Percentiles rank a stretch among this genome's conserved stretches.
phyloP scores from a whole-genome alignment of 2,329 filamentous ascomycete genomes.

The Microsporum audouinii region DNA sequence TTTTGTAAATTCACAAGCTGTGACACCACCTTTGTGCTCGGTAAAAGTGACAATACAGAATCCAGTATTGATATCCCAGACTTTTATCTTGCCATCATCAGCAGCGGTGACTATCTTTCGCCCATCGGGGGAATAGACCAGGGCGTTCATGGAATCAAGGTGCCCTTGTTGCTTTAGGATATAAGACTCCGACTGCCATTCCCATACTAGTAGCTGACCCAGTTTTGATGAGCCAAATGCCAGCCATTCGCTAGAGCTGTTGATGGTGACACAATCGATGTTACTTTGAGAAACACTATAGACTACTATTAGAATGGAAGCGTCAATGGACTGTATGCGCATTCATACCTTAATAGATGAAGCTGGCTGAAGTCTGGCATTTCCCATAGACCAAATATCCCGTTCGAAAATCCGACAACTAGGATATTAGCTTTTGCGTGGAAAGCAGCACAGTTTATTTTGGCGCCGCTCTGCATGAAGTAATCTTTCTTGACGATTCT shows the following conservation, averaged over 20 bases:
- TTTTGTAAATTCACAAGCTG: slow-evolving; percentile 84
- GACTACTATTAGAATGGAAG: slow-evolving; percentile 10
- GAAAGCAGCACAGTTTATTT: slow-evolving; percentile 80
- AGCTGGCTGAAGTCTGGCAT: slow-evolving; percentile 93
- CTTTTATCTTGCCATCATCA: slow-evolving; percentile 96
- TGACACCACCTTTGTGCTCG: slow-evolving; percentile 89
- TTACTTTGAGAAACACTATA: slow-evolving; percentile 90
- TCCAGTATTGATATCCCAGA: slow-evolving; percentile 92
- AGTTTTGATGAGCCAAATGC: slow-evolving; percentile 93
- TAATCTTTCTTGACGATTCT: slow-evolving; percentile 83
- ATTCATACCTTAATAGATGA: slow-evolving; percentile 54
- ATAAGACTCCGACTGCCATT: slow-evolving; percentile 99
- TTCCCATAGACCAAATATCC: slow-evolving; percentile 87
- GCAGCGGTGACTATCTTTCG: slow-evolving; percentile 86
- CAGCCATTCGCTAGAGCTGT: slow-evolving; percentile 89
- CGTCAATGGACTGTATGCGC: slow-evolving; percentile 5
- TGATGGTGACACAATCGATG: slow-evolving; percentile 89
- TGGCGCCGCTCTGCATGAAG: slow-evolving; percentile 82
- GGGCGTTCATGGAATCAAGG: slow-evolving; percentile 86
- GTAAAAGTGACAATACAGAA: slow-evolving; percentile 98
- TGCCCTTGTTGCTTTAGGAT: slow-evolving; percentile 97
- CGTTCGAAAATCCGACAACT: slow-evolving; percentile 93
- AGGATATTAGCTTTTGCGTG: slow-evolving; percentile 79
- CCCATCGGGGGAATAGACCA: slow-evolving; percentile 88
- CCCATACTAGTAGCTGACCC: slow-evolving; percentile 95